Evolutionary conservation across 192 early-diverging fungal species (phyloP).

Genomic region (Diversispora epigaea): DNA sequence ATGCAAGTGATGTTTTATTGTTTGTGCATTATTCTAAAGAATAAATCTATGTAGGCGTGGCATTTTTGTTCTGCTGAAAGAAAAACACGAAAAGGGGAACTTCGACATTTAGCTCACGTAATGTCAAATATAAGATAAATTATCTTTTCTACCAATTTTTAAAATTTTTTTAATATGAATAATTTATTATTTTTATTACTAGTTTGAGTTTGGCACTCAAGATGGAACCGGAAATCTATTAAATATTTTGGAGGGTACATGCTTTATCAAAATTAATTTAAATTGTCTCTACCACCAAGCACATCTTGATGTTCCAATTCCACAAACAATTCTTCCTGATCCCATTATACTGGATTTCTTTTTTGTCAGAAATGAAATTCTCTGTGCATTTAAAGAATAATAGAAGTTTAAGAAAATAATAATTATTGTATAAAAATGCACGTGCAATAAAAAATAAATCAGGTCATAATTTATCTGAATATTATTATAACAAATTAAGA

Average conservation of each 20-base stretch:
- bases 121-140: neutral
- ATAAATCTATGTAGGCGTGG: neutral
- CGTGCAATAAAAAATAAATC: too few relatives aligned
- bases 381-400: too few relatives aligned
- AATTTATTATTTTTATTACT: conserved; percentile 1
- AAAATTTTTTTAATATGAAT: too few relatives aligned
- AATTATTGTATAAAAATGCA: too few relatives aligned
- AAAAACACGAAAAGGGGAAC: neutral
- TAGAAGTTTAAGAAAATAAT: too few relatives aligned
- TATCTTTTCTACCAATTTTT: conserved; percentile 2
- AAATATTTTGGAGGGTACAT: conserved; percentile 5
- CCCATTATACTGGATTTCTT: too few relatives aligned
- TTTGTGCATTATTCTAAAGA: neutral
- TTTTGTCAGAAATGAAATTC: too few relatives aligned
- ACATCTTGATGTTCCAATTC: too few relatives aligned
- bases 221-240: neutral
- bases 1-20: neutral
- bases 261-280: neutral
- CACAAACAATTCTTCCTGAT: too few relatives aligned
- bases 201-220: conserved; percentile 12
- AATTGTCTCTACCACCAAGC: neutral
- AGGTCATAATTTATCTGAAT: too few relatives aligned
- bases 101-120: neutral
- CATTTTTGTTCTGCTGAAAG: neutral
- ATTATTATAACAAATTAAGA: too few relatives aligned